Percentiles rank a stretch among this genome's conserved stretches.
These are phyloP conservation scores for Aspergillus hancockii DNA, from an alignment of 495 filamentous ascomycete genomes.

Conservation along the genomic window DNA sequence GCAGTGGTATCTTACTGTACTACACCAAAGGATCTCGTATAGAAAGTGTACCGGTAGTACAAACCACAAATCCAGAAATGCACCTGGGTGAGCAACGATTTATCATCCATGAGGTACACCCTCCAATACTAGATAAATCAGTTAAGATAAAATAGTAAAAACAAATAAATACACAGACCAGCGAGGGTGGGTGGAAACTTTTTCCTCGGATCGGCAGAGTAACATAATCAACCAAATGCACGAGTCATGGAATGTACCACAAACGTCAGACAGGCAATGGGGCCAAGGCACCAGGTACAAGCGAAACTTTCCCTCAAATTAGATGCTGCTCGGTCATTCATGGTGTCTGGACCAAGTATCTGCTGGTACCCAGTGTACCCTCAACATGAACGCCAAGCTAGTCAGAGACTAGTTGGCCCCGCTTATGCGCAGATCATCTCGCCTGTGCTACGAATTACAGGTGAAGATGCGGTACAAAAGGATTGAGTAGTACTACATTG, in stretches of 20 bases:
- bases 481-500: background rate
- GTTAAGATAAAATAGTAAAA: too few species aligned
- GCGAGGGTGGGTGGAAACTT: background rate
- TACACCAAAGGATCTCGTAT: background rate
- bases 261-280: background rate
- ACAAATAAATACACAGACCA: background rate
- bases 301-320: background rate
- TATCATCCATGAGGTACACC: too few species aligned
- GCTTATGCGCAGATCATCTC: background rate
- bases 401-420: background rate
- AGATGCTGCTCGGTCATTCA: background rate
- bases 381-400: background rate
- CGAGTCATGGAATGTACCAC: slow-evolving; percentile 4
- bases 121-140: too few species aligned
- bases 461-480: background rate
- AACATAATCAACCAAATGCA: background rate
- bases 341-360: slow-evolving; percentile 1
- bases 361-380: background rate
- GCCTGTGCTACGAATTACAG: background rate
- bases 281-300: background rate
- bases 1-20: background rate
- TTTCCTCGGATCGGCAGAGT: background rate
- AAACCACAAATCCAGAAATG: background rate
- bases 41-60: background rate
- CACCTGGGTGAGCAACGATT: too few species aligned